Base-by-base conservation (phyloP, 75 land plant species). In the Pinus albicaulis region DNA sequence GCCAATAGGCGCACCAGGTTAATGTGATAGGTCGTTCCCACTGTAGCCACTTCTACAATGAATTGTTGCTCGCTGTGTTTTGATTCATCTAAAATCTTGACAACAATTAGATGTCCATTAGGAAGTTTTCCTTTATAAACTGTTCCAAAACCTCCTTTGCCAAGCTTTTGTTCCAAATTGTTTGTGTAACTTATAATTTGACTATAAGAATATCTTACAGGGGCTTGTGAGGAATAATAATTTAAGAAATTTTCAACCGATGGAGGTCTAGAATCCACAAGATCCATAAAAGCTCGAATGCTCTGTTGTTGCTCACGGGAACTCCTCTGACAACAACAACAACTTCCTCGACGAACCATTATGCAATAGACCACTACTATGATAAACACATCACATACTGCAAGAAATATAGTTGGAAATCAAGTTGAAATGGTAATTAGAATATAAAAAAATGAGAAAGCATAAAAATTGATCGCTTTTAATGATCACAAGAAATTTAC, bases 1-100 rank as follows among this genome's bases (percentile, higher is more conserved):
- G 83, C 87, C 63, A 85, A 63, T 20, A 85, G 36, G 7, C 81
- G 70, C 7, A 85, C 83, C 78, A 85, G 23, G 65, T 85, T 78
- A 53, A 78, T 70, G 52, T 85, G 87, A 60, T 76, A 77, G 31
- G 76, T 79, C 71, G 58, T 73, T 16, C 83, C 83, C 1, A 85
- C 23, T 3, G 80, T 78, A 23, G 71, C 74, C 65, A 85, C 80
- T 64, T 85, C 84, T 2, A 25, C 68, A 20, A 59, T 59, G 62
- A 59, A 59, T 24, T 59, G 11, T 22, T 22, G 7, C 24, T 22
- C 23, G 2, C 76, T 59, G 19, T 16, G 11, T 52, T 61, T 24
- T 7, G 17, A 14, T n/a, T 62, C 48, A 36, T 75, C 25, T 23
- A 75, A 55, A 26, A 66, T 56, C 19, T 66, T 77, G n/a, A 77